These are phyloP conservation scores for Vaccinium darrowii DNA, from an alignment of 148 eudicot species.

Conservation along the genomic window DNA sequence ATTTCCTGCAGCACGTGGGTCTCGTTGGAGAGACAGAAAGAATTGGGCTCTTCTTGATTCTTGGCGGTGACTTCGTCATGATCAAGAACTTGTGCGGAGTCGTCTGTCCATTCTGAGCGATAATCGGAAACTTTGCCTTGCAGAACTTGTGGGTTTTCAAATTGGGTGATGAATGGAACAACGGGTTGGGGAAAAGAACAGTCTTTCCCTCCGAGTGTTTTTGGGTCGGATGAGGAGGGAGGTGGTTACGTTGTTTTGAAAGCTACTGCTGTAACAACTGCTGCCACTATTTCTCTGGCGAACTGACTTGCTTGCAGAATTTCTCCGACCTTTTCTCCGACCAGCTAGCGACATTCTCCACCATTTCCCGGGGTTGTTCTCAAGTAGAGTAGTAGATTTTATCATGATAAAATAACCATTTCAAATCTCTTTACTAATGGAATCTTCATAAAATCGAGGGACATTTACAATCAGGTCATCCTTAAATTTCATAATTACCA, in stretches of 20 bases:
- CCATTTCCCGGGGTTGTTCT: constrained; percentile 55
- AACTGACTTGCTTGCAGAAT: constrained; percentile 67
- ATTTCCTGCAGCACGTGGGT: constrained; percentile 19
- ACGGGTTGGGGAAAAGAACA: constrained; percentile 82
- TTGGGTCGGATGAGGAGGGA: constrained; percentile 50
- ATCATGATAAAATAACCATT: too few species aligned
- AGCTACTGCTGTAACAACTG: constrained; percentile 14
- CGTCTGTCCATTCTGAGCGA: constrained; percentile 40
- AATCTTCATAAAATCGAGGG: too few species aligned
- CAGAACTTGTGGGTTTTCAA: constrained; percentile 49
- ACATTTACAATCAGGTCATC: too few species aligned
- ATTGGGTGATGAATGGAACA: constrained; percentile 70
- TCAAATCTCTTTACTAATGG: too few species aligned
- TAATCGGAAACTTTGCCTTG: constrained; percentile 64
- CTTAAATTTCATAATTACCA: too few species aligned
- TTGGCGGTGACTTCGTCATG: constrained; percentile 36
- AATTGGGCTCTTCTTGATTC: constrained; percentile 42
- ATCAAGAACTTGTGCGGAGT: constrained; percentile 81
- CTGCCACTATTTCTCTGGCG: constrained; percentile 49
- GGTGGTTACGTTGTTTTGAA: constrained; percentile 17
- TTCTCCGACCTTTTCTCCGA: constrained; percentile 83
- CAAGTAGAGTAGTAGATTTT: too few species aligned
- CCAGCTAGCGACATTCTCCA: constrained; percentile 75
- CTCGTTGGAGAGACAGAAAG: constrained; percentile 45
- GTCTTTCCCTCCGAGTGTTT: constrained; percentile 69